Conservation (phyloP, 2,329 filamentous ascomycete species). For the Colletotrichum chlorophyti region DNA sequence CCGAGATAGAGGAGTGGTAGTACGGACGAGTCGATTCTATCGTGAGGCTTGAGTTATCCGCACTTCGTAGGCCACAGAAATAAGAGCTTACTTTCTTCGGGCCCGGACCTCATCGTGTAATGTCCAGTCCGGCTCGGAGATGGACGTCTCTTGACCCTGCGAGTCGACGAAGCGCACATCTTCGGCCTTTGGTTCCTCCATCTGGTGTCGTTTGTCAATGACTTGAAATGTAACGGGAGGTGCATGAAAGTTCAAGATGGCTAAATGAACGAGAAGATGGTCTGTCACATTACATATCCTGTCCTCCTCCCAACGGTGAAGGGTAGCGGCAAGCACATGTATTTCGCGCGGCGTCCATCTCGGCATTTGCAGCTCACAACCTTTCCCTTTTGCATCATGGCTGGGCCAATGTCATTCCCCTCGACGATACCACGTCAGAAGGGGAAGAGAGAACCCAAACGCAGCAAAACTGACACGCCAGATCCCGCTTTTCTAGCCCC, state of each 20-base stretch:
- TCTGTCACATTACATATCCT: not conserved
- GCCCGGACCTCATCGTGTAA: slow-evolving; percentile 25
- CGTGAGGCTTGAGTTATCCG: not conserved
- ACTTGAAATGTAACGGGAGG: not conserved
- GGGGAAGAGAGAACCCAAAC: too few species aligned
- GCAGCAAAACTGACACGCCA: not conserved
- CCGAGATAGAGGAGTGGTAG: slow-evolving; percentile 56
- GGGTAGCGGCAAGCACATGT: too few species aligned
- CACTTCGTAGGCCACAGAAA: not conserved
- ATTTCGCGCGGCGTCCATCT: too few species aligned
- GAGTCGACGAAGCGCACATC: not conserved
- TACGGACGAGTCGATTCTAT: slow-evolving; percentile 53
- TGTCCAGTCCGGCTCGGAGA: slow-evolving; percentile 25
- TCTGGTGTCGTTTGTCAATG: not conserved
- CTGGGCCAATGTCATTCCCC: not conserved
- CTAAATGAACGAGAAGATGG: not conserved
- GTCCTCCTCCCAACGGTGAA: not conserved
- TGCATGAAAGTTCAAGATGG: too few species aligned
- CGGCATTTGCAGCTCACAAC: slow-evolving; percentile 4
- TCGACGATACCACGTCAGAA: too few species aligned
- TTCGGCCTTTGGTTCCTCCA: slow-evolving; percentile 3
- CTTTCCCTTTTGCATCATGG: slow-evolving; percentile 6
- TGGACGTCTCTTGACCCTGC: not conserved
- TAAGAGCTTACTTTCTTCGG: slow-evolving; percentile 26
- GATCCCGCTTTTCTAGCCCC: too few species aligned